Evolutionary conservation across 345 rosid genomes (phyloP), one percentile per base, ranked within the genome.

Genomic region (Zanthoxylum bungeanum): DNA sequence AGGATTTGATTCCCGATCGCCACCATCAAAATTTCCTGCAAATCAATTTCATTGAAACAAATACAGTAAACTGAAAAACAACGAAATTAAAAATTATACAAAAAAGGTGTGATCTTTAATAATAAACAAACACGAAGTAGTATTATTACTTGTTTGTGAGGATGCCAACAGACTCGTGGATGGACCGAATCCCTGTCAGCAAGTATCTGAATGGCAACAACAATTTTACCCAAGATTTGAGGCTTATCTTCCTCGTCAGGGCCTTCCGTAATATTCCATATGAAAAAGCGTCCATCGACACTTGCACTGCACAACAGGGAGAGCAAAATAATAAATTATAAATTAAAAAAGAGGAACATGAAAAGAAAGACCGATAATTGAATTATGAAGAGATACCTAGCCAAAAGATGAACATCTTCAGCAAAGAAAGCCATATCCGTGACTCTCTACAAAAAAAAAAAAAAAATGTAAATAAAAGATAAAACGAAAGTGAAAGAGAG

Each of bases 361-460:
- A 53, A 31, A 25, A 5, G 62, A 57, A 7, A n/a, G n/a, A 9
- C 14, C 22, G 10, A 24, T 17, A 4, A 1, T 9, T n/a, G 51
- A n/a, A 58, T 31, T 31, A 17, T 21, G 71, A 66, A 55, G 44
- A 49, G 46, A 36, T 80, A 90, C 96, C 93, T 90, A 49, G 96
- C 93, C 73, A 90, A 72, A 64, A 88, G 88, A 78, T 90, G 93
- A 77, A 90, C 96, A 85, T 90, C 96, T 78, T 90, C 93, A 4
- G 93, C 89, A 40, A 90, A 90, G 81, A 90, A 90, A n/a, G 86
- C 88, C 96, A 88, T 90, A 76, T 90, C 92, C 10, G 88, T 76
- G 42, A 88, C 88, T 75, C 83, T 82, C 92, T 87, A 77, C n/a
- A n/a, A n/a, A n/a, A n/a, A n/a, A n/a, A n/a, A n/a, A n/a, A n/a